Evolutionary conservation across 805 yeast genomes (phyloP), one percentile per base, ranked within the genome.

Genomic region (Candida caryicola): DNA sequence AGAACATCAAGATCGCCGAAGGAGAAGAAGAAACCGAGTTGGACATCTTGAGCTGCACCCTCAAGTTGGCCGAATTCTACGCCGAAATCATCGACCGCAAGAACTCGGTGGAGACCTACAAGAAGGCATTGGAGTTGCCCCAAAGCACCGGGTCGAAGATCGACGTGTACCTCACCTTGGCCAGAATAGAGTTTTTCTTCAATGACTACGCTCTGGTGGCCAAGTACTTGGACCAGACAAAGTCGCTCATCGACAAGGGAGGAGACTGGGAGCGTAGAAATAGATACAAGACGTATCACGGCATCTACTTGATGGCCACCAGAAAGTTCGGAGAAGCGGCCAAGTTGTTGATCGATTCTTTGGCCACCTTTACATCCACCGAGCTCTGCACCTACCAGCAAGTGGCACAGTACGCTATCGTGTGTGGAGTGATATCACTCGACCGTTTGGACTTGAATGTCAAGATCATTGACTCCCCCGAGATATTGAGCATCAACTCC

Each of bases 251-350:
- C 54, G 98, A 91, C 54, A 85, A 88, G 55, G 99, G 98, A 39
- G 99, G 99, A 45, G 99, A 93, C 62, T 93, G 99, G 99, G 99
- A 93, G 66, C 85, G 99, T 64, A 81, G 96, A 55, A 93, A 93
- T 67, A 72, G 96, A 50, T 88, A 78, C 72, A 93, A 93, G 69
- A 86, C 97, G 4, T 93, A 93, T 64, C 66, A 77, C 41, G 99
- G 99, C 16, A 73, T 93, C 34, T 86, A 87, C 59, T 68, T 77
- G 26, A 67, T 93, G 76, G 83, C 96, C 5, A 81, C 90, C 19
- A 80, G 99, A 55, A 81, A 87, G 52, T 93, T 93, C 55, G 71
- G 69, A 29, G 95, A 86, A 50, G 96, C 98, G 2, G 79, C 97
- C 2, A 79, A 79, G 37, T 69, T 91, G 45, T 74, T 93, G 52